phyloP scores from a whole-genome alignment of 371 early-diverging fungal species.

The Mortierella sp. region DNA sequence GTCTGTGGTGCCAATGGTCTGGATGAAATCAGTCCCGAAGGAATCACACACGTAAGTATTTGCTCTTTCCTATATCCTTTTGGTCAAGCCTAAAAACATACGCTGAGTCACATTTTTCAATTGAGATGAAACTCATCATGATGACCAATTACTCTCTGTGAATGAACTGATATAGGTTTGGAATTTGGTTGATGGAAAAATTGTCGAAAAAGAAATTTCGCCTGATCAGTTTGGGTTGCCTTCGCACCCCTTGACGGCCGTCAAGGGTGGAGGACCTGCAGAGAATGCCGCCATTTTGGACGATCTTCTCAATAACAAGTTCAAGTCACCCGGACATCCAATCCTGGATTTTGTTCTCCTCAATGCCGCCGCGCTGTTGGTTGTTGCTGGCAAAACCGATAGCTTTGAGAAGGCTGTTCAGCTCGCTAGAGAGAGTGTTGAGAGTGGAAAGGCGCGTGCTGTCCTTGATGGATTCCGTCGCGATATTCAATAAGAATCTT shows the following conservation, averaged over 20 bases:
- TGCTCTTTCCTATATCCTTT: conserved; percentile 4
- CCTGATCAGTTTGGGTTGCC: conserved; percentile 91
- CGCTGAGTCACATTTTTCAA: too few relatives aligned
- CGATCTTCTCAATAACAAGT: conserved; percentile 69
- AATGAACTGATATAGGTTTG: conserved; percentile 63
- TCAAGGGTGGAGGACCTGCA: conserved; percentile 81
- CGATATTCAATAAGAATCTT: conserved; percentile 25
- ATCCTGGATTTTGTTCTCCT: conserved; percentile 92
- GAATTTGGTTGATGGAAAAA: conserved; percentile 69
- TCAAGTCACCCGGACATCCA: conserved; percentile 66
- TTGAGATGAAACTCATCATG: too few relatives aligned
- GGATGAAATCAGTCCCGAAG: conserved; percentile 87
- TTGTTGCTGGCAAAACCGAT: conserved; percentile 80
- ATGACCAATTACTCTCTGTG: background rate
- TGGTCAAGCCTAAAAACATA: too few relatives aligned
- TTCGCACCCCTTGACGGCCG: conserved; percentile 75
- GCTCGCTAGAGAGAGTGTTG: conserved; percentile 80
- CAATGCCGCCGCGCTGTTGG: conserved; percentile 89
- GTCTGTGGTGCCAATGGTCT: conserved; percentile 85
- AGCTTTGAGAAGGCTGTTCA: conserved; percentile 82
- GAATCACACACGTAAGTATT: conserved; percentile 72
- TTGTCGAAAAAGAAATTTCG: conserved; percentile 71
- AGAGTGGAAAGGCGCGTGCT: conserved; percentile 72
- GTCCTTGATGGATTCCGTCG: conserved; percentile 70
- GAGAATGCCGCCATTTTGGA: conserved; percentile 80